Evolutionary conservation across 1,284 basidiomycete species (phyloP).

Genomic region (Bondarzewia mesenterica): DNA sequence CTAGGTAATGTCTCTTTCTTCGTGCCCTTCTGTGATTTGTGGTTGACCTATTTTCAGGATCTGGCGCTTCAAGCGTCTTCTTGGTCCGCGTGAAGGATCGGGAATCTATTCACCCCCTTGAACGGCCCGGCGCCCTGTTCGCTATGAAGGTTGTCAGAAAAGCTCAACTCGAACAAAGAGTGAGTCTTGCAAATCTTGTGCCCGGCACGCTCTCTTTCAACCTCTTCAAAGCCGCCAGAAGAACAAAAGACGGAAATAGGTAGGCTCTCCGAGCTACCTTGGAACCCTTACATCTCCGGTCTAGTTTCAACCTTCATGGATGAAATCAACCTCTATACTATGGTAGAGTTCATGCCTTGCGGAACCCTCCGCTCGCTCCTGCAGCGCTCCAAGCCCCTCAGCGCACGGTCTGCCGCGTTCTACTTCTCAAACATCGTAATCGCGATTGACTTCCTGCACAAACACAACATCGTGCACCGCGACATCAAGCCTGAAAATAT

Average conservation of each 20-base stretch:
- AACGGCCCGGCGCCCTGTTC: conserved; percentile 23
- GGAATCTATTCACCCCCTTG: no score
- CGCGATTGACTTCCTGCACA: conserved; percentile 67
- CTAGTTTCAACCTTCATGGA: conserved; percentile 38
- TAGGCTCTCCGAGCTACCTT: conserved; percentile 31
- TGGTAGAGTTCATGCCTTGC: conserved; percentile 38
- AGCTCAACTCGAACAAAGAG: conserved; percentile 21
- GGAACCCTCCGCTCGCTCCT: conserved; percentile 33
- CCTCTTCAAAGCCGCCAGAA: background rate
- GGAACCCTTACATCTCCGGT: conserved; percentile 44
- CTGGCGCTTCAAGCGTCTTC: conserved; percentile 25
- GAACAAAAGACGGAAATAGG: conserved; percentile 30
- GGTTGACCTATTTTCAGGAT: background rate
- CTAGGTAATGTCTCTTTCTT: background rate
- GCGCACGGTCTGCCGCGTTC: conserved; percentile 29
- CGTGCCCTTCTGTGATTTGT: background rate
- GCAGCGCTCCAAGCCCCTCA: conserved; percentile 22
- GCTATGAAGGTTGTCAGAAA: conserved; percentile 37
- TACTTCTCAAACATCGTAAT: conserved; percentile 57
- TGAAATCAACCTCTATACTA: conserved; percentile 35
- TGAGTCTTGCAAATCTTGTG: conserved; percentile 12
- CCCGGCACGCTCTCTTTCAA: background rate
- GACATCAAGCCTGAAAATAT: conserved; percentile 85
- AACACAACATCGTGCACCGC: conserved; percentile 70
- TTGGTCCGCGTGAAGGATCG: conserved; percentile 24